Percentiles rank a stretch among this genome's conserved stretches.
phyloP scores from a whole-genome alignment of 164 flowering plant species.

The Piper betle region DNA sequence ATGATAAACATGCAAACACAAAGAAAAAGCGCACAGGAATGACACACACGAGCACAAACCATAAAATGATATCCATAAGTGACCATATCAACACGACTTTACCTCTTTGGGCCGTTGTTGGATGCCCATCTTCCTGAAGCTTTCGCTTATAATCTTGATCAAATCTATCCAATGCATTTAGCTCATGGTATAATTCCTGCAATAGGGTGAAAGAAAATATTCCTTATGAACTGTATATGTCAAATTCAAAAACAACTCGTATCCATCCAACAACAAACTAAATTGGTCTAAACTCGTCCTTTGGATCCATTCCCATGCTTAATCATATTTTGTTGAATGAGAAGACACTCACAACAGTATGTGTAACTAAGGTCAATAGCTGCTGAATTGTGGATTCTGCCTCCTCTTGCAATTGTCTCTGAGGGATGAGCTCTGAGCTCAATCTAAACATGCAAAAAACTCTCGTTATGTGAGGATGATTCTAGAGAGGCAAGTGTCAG shows the following conservation, averaged over 20 bases:
- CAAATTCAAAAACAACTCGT: neutral
- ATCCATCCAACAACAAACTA: neutral
- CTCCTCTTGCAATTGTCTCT: slow-evolving; percentile 54
- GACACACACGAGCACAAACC: neutral
- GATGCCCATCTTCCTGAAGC: slow-evolving; percentile 70
- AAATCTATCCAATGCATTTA: slow-evolving; percentile 80
- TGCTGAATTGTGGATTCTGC: slow-evolving; percentile 59
- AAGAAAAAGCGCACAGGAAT: neutral
- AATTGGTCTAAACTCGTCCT: neutral
- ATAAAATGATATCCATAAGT: too few species aligned
- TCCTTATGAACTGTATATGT: neutral
- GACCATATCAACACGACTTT: neutral
- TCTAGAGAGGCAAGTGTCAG: neutral
- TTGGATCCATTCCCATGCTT: neutral
- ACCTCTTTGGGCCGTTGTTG: slow-evolving; percentile 61
- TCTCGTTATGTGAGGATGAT: neutral
- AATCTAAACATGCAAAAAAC: slow-evolving; percentile 26
- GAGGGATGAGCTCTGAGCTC: slow-evolving; percentile 44
- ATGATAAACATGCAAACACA: neutral
- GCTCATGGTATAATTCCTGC: slow-evolving; percentile 88
- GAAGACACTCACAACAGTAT: slow-evolving; percentile 66
- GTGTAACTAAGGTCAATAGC: slow-evolving; percentile 53
- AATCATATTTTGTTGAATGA: neutral
- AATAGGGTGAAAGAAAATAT: slow-evolving; percentile 9
- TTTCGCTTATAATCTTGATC: slow-evolving; percentile 82